phyloP scores from a whole-genome alignment of 2,329 filamentous ascomycete genomes.

The Beauveria australis region DNA sequence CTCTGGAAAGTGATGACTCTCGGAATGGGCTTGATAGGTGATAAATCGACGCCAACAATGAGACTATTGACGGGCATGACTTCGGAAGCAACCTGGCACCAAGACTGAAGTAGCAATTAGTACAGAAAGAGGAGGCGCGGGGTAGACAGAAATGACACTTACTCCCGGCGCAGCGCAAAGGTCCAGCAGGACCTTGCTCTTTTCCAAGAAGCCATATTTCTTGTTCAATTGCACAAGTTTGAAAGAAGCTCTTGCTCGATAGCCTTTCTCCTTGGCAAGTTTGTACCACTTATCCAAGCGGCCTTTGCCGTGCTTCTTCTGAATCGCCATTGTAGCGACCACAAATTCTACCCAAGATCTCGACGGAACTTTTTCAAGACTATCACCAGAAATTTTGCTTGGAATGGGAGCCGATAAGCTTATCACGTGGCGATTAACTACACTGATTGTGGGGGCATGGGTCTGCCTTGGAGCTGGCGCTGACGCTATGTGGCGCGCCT shows the following conservation, averaged over 20 bases:
- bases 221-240: slow-evolving; percentile 98
- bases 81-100: slow-evolving; percentile 94
- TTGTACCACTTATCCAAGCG: slow-evolving; percentile 99
- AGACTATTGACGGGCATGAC: slow-evolving; percentile 85
- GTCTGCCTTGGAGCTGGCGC: background rate
- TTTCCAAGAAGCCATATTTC: slow-evolving; percentile 96
- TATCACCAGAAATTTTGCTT: slow-evolving; percentile 27
- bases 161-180: slow-evolving; percentile 93
- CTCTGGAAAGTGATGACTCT: slow-evolving; percentile 92
- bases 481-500: slow-evolving; percentile 2
- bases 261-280: slow-evolving; percentile 96
- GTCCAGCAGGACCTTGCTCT: slow-evolving; percentile 93
- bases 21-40: slow-evolving; percentile 93
- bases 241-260: slow-evolving; percentile 90
- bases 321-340: slow-evolving; percentile 62
- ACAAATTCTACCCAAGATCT: background rate
- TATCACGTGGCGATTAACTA: slow-evolving; percentile 27
- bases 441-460: background rate
- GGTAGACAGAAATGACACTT: slow-evolving; percentile 27
- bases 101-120: slow-evolving; percentile 49
- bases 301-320: slow-evolving; percentile 98
- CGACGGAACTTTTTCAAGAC: slow-evolving; percentile 5
- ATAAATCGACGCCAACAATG: slow-evolving; percentile 88
- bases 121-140: background rate
- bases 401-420: slow-evolving; percentile 19